phyloP scores from a whole-genome alignment of 768 basidiomycete genomes.

The Boletus barrowsii region DNA sequence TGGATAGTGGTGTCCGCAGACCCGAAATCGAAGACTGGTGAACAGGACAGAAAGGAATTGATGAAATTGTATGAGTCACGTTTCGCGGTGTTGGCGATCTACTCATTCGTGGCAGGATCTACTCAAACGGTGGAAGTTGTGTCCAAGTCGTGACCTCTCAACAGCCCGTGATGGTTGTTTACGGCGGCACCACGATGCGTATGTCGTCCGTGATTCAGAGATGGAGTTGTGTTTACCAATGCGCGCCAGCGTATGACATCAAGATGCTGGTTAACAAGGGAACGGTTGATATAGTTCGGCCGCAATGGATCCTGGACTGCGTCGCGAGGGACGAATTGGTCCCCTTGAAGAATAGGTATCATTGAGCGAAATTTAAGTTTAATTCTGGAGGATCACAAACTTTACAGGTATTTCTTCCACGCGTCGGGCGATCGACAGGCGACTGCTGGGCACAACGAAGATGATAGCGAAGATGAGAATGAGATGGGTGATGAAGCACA shows the following conservation, averaged over 20 bases:
- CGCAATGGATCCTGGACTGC: constrained; percentile 81
- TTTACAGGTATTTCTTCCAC: constrained; percentile 72
- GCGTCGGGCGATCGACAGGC: constrained; percentile 52
- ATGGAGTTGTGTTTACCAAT: not conserved
- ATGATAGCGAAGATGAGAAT: constrained; percentile 37
- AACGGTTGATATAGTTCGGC: constrained; percentile 68
- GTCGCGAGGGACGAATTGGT: constrained; percentile 53
- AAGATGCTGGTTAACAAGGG: constrained; percentile 69
- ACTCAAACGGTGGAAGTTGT: constrained; percentile 64
- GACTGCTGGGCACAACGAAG: constrained; percentile 50
- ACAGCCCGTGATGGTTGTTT: constrained; percentile 55
- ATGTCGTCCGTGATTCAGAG: constrained; percentile 26
- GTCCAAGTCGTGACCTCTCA: constrained; percentile 59
- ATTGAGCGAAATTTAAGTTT: not conserved
- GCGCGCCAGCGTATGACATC: constrained; percentile 59
- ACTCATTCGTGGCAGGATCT: constrained; percentile 46
- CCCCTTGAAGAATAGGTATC: constrained; percentile 68
- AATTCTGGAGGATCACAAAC: not conserved
- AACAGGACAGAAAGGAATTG: constrained; percentile 67
- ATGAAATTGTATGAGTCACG: constrained; percentile 53
- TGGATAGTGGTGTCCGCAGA: constrained; percentile 68
- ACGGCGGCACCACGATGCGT: constrained; percentile 71
- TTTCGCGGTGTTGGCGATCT: not conserved
- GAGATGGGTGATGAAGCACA: constrained; percentile 13
- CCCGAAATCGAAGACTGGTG: constrained; percentile 64